Conservation (phyloP, 257 asterid species). For the Nyctanthes arbortristis region DNA sequence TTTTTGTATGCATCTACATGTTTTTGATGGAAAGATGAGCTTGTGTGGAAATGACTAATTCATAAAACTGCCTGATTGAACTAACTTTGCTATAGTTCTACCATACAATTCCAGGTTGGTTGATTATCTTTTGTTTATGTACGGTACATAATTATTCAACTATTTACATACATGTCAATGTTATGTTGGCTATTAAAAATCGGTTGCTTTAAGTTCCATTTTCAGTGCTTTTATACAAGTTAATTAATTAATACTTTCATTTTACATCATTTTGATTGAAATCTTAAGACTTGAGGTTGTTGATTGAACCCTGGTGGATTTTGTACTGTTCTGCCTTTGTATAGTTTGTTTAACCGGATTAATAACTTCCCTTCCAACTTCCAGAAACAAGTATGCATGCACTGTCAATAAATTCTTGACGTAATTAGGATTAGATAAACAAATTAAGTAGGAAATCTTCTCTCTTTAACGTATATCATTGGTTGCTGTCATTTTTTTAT, state of each 20-base stretch:
- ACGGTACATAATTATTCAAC: background rate
- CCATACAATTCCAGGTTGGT: background rate
- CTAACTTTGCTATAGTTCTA: background rate
- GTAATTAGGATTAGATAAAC: constrained; percentile 2
- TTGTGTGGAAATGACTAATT: background rate
- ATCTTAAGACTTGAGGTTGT: background rate
- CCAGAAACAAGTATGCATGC: background rate
- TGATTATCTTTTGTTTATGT: background rate
- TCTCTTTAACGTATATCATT: background rate
- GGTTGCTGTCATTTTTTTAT: constrained; percentile 4
- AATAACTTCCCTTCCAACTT: constrained; percentile 3
- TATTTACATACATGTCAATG: background rate
- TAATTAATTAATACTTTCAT: too few species aligned
- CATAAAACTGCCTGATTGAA: background rate
- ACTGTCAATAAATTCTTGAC: background rate
- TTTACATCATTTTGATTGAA: background rate
- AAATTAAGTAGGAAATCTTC: background rate
- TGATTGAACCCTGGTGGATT: background rate
- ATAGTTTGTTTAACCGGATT: background rate
- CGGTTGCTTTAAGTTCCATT: background rate
- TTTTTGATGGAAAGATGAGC: background rate
- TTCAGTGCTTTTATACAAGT: background rate
- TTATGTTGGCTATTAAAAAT: background rate
- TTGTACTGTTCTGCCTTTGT: background rate
- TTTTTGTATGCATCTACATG: background rate